phyloP scores from a whole-genome alignment of 306 rosid genomes.

The Trichosanthes cucumerina region DNA sequence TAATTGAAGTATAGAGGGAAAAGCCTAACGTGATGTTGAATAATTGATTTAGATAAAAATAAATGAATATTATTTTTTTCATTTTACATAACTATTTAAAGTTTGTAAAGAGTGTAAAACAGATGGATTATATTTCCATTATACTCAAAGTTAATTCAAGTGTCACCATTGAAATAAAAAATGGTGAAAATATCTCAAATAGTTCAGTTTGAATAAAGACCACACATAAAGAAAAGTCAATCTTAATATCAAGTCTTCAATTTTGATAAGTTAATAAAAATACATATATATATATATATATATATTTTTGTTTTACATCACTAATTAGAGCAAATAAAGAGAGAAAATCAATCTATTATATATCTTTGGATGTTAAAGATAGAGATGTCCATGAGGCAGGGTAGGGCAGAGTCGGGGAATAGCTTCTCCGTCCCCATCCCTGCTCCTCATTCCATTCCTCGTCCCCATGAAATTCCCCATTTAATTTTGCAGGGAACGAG shows the following conservation, averaged over 20 bases:
- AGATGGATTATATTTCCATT: neutral
- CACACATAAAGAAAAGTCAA: neutral
- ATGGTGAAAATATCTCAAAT: neutral
- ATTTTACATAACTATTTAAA: neutral
- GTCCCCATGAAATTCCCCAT: too few species aligned
- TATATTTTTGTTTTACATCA: neutral
- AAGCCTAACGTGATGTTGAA: neutral
- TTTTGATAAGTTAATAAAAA: too few species aligned
- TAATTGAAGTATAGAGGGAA: too few species aligned
- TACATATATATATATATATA: too few species aligned
- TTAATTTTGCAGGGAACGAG: too few species aligned
- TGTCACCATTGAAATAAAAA: neutral
- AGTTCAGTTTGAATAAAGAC: neutral
- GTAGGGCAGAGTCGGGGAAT: too few species aligned
- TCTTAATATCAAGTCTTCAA: too few species aligned
- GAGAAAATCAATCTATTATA: neutral
- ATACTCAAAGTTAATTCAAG: neutral
- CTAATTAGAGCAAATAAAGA: neutral
- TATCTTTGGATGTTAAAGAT: too few species aligned
- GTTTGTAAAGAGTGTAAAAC: neutral
- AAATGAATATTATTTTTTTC: neutral
- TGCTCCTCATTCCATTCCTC: too few species aligned
- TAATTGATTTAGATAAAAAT: neutral
- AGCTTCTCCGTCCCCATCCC: too few species aligned
- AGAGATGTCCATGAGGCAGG: too few species aligned